Evolutionary conservation across 2,329 filamentous ascomycete genomes (phyloP).

Genomic region (Chlorencoelia australis): DNA sequence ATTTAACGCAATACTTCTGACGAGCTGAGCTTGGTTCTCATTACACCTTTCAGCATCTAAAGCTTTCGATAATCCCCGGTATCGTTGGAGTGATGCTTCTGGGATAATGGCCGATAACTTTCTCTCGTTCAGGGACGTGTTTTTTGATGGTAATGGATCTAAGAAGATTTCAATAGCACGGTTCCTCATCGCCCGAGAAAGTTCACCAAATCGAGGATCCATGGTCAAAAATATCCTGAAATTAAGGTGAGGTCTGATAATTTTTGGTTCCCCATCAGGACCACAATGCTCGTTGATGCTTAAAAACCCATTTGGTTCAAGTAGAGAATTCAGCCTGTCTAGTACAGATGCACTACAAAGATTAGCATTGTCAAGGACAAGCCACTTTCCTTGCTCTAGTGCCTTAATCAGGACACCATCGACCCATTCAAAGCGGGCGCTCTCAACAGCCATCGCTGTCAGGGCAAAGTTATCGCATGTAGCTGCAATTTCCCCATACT

Average conservation of each 20-base stretch:
- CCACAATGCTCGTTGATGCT: slow-evolving; percentile 91
- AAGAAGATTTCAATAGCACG: slow-evolving; percentile 85
- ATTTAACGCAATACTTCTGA: slow-evolving; percentile 22
- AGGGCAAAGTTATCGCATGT: slow-evolving; percentile 34
- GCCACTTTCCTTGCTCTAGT: slow-evolving; percentile 76
- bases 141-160: slow-evolving; percentile 28
- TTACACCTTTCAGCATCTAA: slow-evolving; percentile 7
- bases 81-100: slow-evolving; percentile 24
- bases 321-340: slow-evolving; percentile 85
- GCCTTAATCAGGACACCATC: slow-evolving; percentile 88
- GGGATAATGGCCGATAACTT: slow-evolving; percentile 2
- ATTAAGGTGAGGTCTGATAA: slow-evolving; percentile 71
- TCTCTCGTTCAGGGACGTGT: background rate
- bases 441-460: slow-evolving; percentile 48
- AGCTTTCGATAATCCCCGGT: slow-evolving; percentile 15
- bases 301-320: slow-evolving; percentile 80
- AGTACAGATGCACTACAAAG: slow-evolving; percentile 91
- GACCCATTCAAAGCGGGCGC: slow-evolving; percentile 88
- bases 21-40: slow-evolving; percentile 5
- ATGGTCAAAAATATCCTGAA: slow-evolving; percentile 93
- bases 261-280: slow-evolving; percentile 66
- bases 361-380: slow-evolving; percentile 95
- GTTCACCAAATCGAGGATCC: slow-evolving; percentile 82
- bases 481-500: slow-evolving; percentile 17
- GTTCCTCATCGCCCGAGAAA: slow-evolving; percentile 95